Evolutionary conservation across 2,329 filamentous ascomycete genomes (phyloP).

Genomic region (Paracamarosporium sp.): DNA sequence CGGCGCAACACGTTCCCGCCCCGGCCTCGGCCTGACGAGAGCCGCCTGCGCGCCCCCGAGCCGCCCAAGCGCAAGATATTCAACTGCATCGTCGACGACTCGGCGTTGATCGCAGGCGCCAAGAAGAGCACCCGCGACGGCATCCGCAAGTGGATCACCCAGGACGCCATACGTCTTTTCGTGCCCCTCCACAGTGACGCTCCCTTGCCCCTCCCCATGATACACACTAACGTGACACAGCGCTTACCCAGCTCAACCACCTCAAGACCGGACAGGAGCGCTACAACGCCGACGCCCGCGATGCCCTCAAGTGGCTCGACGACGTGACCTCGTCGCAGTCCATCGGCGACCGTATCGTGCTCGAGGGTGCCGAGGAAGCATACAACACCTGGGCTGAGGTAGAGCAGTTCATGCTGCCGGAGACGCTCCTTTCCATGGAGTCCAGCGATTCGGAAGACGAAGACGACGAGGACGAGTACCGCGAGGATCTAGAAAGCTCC

Average conservation of each 20-base stretch:
- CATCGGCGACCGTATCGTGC: slow-evolving; percentile 47
- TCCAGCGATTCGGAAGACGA: slow-evolving; percentile 46
- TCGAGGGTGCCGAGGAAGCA: slow-evolving; percentile 57
- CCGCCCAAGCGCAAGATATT: slow-evolving; percentile 54
- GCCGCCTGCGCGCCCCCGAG: slow-evolving; percentile 33
- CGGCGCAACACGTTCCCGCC: slow-evolving; percentile 39
- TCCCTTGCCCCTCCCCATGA: slow-evolving; percentile 6
- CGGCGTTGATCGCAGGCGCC: slow-evolving; percentile 57
- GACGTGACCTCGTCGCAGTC: slow-evolving; percentile 56
- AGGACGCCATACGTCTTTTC: slow-evolving; percentile 58
- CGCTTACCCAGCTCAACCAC: slow-evolving; percentile 54
- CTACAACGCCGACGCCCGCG: slow-evolving; percentile 53
- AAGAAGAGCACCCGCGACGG: slow-evolving; percentile 60
- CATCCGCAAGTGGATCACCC: slow-evolving; percentile 59
- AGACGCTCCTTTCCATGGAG: slow-evolving; percentile 57
- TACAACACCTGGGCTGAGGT: slow-evolving; percentile 58
- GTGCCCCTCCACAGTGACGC: slow-evolving; percentile 58
- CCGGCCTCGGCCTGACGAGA: slow-evolving; percentile 34
- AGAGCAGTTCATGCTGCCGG: slow-evolving; percentile 56
- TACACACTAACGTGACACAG: slow-evolving; percentile 40
- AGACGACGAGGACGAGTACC: slow-evolving; percentile 41
- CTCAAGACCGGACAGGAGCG: slow-evolving; percentile 51
- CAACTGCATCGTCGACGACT: slow-evolving; percentile 62
- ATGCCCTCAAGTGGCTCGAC: slow-evolving; percentile 59
- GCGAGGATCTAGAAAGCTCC: slow-evolving; percentile 47